Conservation (phyloP, 2,329 filamentous ascomycete species). For the Pseudogymnoascus pannorum region DNA sequence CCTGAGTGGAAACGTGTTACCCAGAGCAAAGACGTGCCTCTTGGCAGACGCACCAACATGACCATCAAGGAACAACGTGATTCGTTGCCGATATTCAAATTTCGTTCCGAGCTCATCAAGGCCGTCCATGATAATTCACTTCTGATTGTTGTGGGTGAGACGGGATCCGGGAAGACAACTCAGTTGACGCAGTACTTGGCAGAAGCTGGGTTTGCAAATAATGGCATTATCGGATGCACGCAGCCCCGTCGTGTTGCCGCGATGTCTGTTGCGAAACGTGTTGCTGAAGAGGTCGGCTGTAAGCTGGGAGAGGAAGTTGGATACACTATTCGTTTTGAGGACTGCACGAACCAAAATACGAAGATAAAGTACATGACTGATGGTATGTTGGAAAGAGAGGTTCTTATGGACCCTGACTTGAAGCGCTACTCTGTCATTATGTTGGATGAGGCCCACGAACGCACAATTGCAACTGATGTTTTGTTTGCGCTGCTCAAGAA, state of each 20-base stretch:
- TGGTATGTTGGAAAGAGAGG: slow-evolving; percentile 94
- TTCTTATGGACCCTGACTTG: slow-evolving; percentile 83
- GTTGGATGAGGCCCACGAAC: slow-evolving; percentile 95
- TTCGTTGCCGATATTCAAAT: slow-evolving; percentile 79
- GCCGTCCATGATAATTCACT: slow-evolving; percentile 84
- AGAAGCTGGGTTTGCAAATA: slow-evolving; percentile 80
- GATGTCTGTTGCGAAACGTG: slow-evolving; percentile 96
- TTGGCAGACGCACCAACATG: slow-evolving; percentile 82
- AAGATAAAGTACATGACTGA: slow-evolving; percentile 99
- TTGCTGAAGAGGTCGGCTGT: slow-evolving; percentile 91
- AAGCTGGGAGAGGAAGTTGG: slow-evolving; percentile 86
- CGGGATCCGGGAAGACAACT: slow-evolving; percentile 94
- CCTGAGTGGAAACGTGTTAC: slow-evolving; percentile 91
- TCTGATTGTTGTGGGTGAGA: slow-evolving; percentile 93
- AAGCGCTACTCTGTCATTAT: slow-evolving; percentile 93
- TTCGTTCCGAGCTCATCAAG: slow-evolving; percentile 79
- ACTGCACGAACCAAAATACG: slow-evolving; percentile 78
- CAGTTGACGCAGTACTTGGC: slow-evolving; percentile 93
- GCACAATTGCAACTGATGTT: slow-evolving; percentile 92
- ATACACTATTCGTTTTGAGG: slow-evolving; percentile 96
- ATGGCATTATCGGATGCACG: slow-evolving; percentile 89
- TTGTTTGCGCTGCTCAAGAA: slow-evolving; percentile 93
- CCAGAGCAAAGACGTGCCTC: slow-evolving; percentile 68
- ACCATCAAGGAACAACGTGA: slow-evolving; percentile 94
- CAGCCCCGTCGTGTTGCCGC: slow-evolving; percentile 95